These are phyloP conservation scores for Zychaea mexicana DNA, from an alignment of 371 early-diverging fungal species.

Conservation along the genomic window DNA sequence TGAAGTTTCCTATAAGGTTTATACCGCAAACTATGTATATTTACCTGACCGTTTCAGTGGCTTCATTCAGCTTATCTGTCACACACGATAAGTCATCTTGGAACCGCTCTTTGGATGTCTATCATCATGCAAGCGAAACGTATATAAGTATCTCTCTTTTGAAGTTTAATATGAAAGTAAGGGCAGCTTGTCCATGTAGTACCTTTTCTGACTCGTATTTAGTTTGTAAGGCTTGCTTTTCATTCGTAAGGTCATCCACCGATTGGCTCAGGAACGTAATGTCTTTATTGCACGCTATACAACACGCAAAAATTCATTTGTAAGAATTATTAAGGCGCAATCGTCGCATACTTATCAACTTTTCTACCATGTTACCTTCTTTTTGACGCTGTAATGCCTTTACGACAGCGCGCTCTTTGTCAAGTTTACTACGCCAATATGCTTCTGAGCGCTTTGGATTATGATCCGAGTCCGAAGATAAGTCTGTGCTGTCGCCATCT, in stretches of 20 bases:
- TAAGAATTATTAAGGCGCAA: too few relatives aligned
- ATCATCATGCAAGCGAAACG: not conserved
- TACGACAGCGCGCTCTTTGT: constrained; percentile 40
- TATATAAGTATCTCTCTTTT: not conserved
- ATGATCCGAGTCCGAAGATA: constrained; percentile 1
- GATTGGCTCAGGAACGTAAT: constrained; percentile 35
- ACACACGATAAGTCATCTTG: constrained; percentile 9
- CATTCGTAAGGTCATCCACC: constrained; percentile 26
- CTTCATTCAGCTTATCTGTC: constrained; percentile 8
- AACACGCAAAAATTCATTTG: not conserved
- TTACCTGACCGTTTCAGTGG: not conserved
- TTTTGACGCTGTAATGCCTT: constrained; percentile 45
- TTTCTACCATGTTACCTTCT: constrained; percentile 32
- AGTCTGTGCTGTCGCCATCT: not conserved
- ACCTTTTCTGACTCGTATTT: constrained; percentile 38
- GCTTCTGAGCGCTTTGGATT: constrained; percentile 6
- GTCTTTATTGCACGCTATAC: constrained; percentile 36
- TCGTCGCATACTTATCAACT: not conserved
- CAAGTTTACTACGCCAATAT: constrained; percentile 20
- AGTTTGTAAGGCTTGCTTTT: constrained; percentile 29
- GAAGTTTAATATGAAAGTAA: not conserved
- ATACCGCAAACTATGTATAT: not conserved
- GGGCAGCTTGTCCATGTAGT: not conserved
- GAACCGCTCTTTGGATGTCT: constrained; percentile 12
- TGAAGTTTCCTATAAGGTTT: too few relatives aligned